Evolutionary conservation across 2,329 filamentous ascomycete species (phyloP), one percentile per base, ranked within the genome.

Genomic region (Aspergillus unguis): DNA sequence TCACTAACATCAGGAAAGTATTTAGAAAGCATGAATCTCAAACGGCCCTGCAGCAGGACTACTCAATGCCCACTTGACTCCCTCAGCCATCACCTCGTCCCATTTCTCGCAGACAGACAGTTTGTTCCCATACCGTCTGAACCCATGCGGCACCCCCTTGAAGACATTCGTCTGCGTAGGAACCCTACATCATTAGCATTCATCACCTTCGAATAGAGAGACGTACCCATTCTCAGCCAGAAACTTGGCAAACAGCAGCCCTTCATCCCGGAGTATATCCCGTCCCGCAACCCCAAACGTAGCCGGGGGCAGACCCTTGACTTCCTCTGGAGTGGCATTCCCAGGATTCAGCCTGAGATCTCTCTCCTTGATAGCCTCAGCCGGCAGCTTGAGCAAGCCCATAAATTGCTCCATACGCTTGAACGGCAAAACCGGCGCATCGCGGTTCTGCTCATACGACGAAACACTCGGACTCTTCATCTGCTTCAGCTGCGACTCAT

Each of bases 61-160:
- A 9, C 56, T 52, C 46, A 70, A 36, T 3, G 64, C 62, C 62
- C 63, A 66, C 11, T 58, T 45, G 41, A 71, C 70, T 0, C 67
- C 68, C 4, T 62, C 52, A 5, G 57, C 58, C 40, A 67, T 63
- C 0, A 65, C 57, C 35, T 64, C 49, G 50, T 71, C 69, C 65
- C 66, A 71, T 7, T 57, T 53, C 50, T 62, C 57, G 9, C 54
- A 62, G 3, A 58, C 63, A 0, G 64, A 54, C n/a, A 71, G 37
- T 27, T 57, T 59, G 5, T 62, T 57, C 26, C 61, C 63, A 49
- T 60, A 63, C 5, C 64, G 54, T 40, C 75, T 64, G 58, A 81
- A 81, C 0, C 75, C 76, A 65, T 83, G 81, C 0, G 81, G 81
- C 0, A 83, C 64, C 0, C 80, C 80, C 27, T 68, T 73, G 61